Base-by-base conservation (phyloP, 2,329 filamentous ascomycete species). In the Cryphonectria carpinicola region DNA sequence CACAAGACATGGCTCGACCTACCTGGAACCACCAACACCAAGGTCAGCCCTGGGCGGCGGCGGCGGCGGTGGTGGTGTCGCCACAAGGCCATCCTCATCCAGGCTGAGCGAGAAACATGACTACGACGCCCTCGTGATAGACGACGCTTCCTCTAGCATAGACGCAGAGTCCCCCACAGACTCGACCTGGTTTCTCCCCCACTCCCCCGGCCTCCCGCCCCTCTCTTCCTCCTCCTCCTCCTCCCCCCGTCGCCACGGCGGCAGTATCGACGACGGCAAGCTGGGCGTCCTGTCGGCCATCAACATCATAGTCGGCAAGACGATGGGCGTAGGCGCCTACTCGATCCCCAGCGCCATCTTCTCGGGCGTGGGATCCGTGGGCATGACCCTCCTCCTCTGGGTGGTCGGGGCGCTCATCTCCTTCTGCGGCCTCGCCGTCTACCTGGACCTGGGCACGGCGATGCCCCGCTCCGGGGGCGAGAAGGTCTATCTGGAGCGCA, bases 271-370 rank as follows among this genome's bases (percentile, higher is more conserved):
- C 11, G 76, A 76, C 54, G 75, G 76, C 1, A 81, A 81, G 65
- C 76, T 81, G 4, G 80, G 80, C 10, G 79, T 79, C 19, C 72
- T 80, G 54, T 81, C 79, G 11, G 77, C 78, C 49, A 79, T 81
- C 72, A 81, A 79, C 68, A 79, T 81, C 56, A 81, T 81, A 41
- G 75, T 81, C 11, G 79, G 79, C 46, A 81, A 80, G 73, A 81
- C 79, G 0, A 74, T 84, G 35, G 82, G 83, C 3, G 78, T 82
- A 13, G 80, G 84, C 72, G 79, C 87, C 35, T 89, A 88, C 75
- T 87, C 86, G 0, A 87, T 87, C 0, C 87, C 87, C 0, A 84
- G 84, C 1, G 85, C 86, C n/a, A 86, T 89, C 64, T 87, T 87
- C 70, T 81, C 82, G 10, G 83, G 84, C 1, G 84, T 86, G 1